Conservation (phyloP, 371 early-diverging fungal species). For the Mortierella sp. region DNA sequence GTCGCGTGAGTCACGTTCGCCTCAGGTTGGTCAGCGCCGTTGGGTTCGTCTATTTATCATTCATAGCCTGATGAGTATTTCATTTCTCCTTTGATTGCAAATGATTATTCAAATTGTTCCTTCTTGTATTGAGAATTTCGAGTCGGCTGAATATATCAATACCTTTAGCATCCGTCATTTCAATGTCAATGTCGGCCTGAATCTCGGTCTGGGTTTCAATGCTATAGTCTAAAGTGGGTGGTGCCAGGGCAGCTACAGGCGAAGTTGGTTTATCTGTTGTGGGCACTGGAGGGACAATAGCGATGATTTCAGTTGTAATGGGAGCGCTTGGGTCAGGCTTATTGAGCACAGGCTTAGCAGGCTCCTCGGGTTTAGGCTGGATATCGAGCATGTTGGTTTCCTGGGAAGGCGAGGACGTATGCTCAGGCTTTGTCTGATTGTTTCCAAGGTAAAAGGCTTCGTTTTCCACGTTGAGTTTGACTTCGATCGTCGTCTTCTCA, state of each 20-base stretch:
- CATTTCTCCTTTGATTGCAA: conserved; percentile 2
- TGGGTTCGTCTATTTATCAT: conserved; percentile 8
- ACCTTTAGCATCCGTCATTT: conserved; percentile 5
- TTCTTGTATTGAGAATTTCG: background rate
- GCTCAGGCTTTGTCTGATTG: background rate
- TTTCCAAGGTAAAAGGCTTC: conserved; percentile 29
- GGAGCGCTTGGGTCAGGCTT: background rate
- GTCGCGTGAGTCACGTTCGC: background rate
- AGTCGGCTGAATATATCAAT: background rate
- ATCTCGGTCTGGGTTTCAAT: background rate
- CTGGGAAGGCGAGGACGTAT: conserved; percentile 14
- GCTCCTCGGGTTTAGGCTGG: conserved; percentile 8
- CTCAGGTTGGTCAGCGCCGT: background rate
- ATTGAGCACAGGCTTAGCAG: background rate
- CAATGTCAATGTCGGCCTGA: background rate
- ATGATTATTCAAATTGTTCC: background rate
- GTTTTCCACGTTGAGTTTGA: conserved; percentile 25
- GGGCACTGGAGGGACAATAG: background rate
- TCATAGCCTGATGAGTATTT: background rate
- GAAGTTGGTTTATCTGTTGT: background rate
- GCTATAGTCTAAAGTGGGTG: background rate
- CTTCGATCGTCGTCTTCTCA: conserved; percentile 7
- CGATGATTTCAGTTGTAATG: background rate
- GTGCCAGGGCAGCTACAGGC: background rate
- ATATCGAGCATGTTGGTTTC: conserved; percentile 26